Evolutionary conservation across 768 basidiomycete genomes (phyloP).

Genomic region (Leccinum boreale): DNA sequence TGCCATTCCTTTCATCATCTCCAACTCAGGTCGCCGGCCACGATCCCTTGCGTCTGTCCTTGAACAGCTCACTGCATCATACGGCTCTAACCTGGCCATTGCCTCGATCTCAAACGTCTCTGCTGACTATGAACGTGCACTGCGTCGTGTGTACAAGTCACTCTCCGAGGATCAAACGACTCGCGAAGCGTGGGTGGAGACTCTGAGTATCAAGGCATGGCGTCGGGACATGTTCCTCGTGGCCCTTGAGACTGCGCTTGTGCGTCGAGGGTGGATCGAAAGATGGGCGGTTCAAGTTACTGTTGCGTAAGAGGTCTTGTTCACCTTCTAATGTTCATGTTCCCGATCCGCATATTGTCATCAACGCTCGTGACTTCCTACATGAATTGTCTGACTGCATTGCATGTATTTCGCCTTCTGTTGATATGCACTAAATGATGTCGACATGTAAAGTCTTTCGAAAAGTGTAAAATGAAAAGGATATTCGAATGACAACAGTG

Average conservation of each 20-base stretch:
- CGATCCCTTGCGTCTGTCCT: constrained; percentile 37
- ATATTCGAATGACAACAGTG: background rate
- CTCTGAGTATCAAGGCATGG: constrained; percentile 38
- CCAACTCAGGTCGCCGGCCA: constrained; percentile 35
- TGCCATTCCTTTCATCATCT: constrained; percentile 41
- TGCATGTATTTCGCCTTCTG: background rate
- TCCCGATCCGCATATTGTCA: background rate
- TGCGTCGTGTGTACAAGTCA: constrained; percentile 7
- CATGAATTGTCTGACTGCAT: background rate
- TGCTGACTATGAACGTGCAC: constrained; percentile 22
- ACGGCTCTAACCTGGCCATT: constrained; percentile 28
- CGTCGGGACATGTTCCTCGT: constrained; percentile 45
- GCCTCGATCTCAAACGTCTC: constrained; percentile 41
- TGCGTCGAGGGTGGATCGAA: constrained; percentile 41
- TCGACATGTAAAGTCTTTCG: background rate
- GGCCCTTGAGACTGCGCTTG: constrained; percentile 51
- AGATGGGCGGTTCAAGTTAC: constrained; percentile 42
- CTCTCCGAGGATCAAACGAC: constrained; percentile 9
- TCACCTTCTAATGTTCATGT: background rate
- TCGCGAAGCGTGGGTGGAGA: constrained; percentile 11
- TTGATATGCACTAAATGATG: background rate
- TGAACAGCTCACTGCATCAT: constrained; percentile 29
- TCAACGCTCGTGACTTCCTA: background rate
- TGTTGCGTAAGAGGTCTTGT: constrained; percentile 7
- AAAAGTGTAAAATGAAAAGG: background rate